A percentile compares a stretch with the other conserved stretches of the same genome.
phyloP scores from a whole-genome alignment of 805 yeast species.

The Wickerhamiella brachini region DNA sequence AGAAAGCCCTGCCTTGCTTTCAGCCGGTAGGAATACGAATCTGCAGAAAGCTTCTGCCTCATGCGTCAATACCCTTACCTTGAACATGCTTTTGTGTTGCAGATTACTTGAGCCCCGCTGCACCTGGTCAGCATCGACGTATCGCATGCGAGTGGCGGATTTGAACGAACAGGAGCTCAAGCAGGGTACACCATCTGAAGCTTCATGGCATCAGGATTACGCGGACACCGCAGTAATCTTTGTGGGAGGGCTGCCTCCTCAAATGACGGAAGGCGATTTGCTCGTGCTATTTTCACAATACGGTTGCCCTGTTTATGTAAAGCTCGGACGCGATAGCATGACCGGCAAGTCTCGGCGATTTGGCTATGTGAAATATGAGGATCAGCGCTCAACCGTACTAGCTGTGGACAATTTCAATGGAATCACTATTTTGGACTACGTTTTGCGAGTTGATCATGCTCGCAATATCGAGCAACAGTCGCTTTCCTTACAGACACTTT shows the following conservation, averaged over 20 bases:
- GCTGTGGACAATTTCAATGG: constrained; percentile 89
- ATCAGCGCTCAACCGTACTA: constrained; percentile 61
- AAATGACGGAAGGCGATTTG: constrained; percentile 62
- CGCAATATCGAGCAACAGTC: neutral
- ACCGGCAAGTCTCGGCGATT: constrained; percentile 61
- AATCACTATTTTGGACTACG: constrained; percentile 11
- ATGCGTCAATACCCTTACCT: neutral
- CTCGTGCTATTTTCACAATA: constrained; percentile 73
- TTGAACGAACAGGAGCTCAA: constrained; percentile 57
- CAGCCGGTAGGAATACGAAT: no score
- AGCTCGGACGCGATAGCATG: constrained; percentile 49
- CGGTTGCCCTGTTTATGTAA: constrained; percentile 71
- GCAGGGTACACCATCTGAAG: constrained; percentile 40
- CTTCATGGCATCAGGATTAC: constrained; percentile 87
- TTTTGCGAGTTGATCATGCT: neutral
- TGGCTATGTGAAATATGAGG: constrained; percentile 73
- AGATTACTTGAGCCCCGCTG: neutral
- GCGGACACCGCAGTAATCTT: constrained; percentile 59
- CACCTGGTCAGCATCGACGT: neutral
- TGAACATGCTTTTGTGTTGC: neutral
- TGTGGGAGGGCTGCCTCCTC: constrained; percentile 57
- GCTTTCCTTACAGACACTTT: neutral
- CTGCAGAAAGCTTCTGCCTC: no score
- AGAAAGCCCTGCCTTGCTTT: no score
- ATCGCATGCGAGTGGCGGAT: constrained; percentile 22